Conservation (phyloP, 1,284 basidiomycete genomes). For the Ganoderma lucidum region DNA sequence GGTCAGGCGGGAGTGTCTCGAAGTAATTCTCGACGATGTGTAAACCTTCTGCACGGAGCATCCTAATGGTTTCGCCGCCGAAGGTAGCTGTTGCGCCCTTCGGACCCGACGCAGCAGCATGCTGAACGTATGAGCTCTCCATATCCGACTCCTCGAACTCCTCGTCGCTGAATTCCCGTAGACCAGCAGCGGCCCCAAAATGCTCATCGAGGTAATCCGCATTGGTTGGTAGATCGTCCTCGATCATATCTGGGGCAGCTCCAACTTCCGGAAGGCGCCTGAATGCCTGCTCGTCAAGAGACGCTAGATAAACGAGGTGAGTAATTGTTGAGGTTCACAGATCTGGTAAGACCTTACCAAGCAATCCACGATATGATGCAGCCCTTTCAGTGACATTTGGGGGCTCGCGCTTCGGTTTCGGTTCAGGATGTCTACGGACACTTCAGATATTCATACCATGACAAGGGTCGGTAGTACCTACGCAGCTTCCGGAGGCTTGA, state of each 20-base stretch:
- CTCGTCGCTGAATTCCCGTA: slow-evolving; percentile 74
- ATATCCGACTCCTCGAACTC: slow-evolving; percentile 72
- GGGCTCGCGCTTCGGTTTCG: slow-evolving; percentile 44
- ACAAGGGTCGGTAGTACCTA: slow-evolving; percentile 38
- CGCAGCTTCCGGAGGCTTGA: slow-evolving; percentile 49
- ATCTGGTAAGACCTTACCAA: slow-evolving; percentile 28
- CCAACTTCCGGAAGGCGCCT: slow-evolving; percentile 75
- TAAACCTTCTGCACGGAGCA: slow-evolving; percentile 68
- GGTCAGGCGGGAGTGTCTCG: slow-evolving; percentile 68
- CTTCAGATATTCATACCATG: neutral
- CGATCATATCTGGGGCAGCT: slow-evolving; percentile 86
- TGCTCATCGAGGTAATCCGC: slow-evolving; percentile 87
- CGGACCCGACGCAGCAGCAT: slow-evolving; percentile 39
- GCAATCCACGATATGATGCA: slow-evolving; percentile 23
- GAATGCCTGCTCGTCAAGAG: slow-evolving; percentile 89
- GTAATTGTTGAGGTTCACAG: neutral
- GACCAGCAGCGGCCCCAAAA: slow-evolving; percentile 78
- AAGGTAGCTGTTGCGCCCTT: slow-evolving; percentile 66
- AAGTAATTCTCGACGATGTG: slow-evolving; percentile 78
- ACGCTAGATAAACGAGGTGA: slow-evolving; percentile 54
- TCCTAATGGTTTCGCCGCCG: slow-evolving; percentile 87
- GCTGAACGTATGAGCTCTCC: slow-evolving; percentile 45
- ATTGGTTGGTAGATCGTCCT: slow-evolving; percentile 92
- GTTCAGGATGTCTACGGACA: slow-evolving; percentile 17
- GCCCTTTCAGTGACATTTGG: slow-evolving; percentile 44